Evolutionary conservation across 2,329 filamentous ascomycete genomes (phyloP).

Genomic region (Talaromyces sp.): DNA sequence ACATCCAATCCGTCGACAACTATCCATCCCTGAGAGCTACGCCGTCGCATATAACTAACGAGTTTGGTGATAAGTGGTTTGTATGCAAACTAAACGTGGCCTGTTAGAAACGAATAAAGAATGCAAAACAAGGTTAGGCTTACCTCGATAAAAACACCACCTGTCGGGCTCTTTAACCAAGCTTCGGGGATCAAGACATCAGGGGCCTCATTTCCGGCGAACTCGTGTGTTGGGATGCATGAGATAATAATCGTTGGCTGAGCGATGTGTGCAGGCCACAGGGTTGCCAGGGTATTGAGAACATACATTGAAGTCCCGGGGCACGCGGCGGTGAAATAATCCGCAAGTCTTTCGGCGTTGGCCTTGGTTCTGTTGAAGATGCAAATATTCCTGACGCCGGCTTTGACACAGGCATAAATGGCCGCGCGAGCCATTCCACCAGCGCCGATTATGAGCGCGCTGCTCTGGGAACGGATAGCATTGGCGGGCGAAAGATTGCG

Average conservation of each 20-base stretch:
- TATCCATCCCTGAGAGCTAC: conserved; percentile 34
- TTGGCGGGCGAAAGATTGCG: conserved; percentile 68
- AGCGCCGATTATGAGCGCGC: conserved; percentile 57
- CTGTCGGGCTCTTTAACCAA: conserved; percentile 34
- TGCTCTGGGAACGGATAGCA: conserved; percentile 51
- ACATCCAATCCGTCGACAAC: conserved; percentile 34
- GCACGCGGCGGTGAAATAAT: conserved; percentile 25
- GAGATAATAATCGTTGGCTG: conserved; percentile 35
- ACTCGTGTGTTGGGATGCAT: conserved; percentile 32
- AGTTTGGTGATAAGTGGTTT: conserved; percentile 34
- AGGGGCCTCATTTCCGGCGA: conserved; percentile 28
- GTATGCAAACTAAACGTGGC: conserved; percentile 29
- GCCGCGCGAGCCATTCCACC: conserved; percentile 44
- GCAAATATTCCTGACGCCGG: conserved; percentile 33
- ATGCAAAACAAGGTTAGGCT: conserved; percentile 1
- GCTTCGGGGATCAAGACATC: conserved; percentile 29
- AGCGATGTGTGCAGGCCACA: conserved; percentile 28
- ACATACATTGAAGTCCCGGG: conserved; percentile 17
- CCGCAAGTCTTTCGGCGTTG: conserved; percentile 29
- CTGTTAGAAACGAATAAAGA: conserved; percentile 1
- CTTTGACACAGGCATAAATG: conserved; percentile 34
- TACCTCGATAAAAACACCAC: conserved; percentile 37
- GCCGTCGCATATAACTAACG: conserved; percentile 28
- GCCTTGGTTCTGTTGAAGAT: conserved; percentile 31
- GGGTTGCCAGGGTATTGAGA: conserved; percentile 22